phyloP scores from a whole-genome alignment of 2,329 filamentous ascomycete species.

The Colletotrichum sp. region DNA sequence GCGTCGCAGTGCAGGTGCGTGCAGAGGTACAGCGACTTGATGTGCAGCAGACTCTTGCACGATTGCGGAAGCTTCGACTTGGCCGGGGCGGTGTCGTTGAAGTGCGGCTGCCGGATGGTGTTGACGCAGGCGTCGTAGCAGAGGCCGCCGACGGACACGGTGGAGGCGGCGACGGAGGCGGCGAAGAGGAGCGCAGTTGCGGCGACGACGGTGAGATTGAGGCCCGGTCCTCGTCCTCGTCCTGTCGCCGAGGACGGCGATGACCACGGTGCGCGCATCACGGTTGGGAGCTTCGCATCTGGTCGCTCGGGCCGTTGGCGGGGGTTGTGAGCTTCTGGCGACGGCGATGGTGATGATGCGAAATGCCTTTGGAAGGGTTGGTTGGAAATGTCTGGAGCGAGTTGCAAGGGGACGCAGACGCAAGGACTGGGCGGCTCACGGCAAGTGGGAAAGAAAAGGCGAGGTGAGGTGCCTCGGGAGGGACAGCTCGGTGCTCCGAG shows the following conservation, averaged over 20 bases:
- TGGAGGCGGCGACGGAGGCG: not conserved
- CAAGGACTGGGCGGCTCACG: not conserved
- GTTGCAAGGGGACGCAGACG: not conserved
- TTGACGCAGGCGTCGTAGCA: slow-evolving; percentile 38
- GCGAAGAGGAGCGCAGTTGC: slow-evolving; percentile 1
- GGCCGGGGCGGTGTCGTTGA: slow-evolving; percentile 30
- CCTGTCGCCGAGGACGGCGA: not conserved
- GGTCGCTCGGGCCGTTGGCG: not conserved
- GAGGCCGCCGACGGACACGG: not conserved
- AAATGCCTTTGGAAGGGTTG: not conserved
- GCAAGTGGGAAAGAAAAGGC: not conserved
- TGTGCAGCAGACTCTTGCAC: slow-evolving; percentile 33
- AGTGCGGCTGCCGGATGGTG: slow-evolving; percentile 31
- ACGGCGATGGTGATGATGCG: not conserved
- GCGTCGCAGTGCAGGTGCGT: slow-evolving; percentile 37
- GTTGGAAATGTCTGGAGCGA: not conserved
- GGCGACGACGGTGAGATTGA: not conserved
- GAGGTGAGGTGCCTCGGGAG: not conserved
- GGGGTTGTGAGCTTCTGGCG: no score
- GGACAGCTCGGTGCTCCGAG: not conserved
- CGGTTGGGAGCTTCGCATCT: slow-evolving; percentile 9
- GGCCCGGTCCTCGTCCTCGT: not conserved
- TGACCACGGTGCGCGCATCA: slow-evolving; percentile 9
- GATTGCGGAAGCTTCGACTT: slow-evolving; percentile 22
- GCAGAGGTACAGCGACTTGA: slow-evolving; percentile 42